These are phyloP conservation scores for Boletus barrowsii DNA, from an alignment of 768 basidiomycete genomes.

Conservation along the genomic window DNA sequence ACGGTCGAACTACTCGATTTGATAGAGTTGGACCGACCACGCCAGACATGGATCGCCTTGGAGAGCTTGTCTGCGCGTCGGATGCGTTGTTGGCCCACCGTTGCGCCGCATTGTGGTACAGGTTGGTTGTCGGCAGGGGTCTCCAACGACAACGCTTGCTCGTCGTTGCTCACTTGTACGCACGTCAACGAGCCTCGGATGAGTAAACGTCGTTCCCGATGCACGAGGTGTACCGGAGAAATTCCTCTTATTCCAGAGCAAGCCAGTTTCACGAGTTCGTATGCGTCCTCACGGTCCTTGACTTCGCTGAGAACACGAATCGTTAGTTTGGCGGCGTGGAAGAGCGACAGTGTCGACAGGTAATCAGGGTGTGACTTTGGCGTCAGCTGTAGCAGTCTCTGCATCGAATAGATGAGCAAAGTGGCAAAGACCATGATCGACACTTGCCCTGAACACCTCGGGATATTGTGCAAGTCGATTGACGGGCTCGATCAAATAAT, in stretches of 20 bases:
- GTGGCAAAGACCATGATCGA: not conserved
- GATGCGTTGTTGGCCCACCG: not conserved
- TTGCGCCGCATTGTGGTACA: not conserved
- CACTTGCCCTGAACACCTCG: constrained; percentile 66
- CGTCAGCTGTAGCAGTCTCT: constrained; percentile 72
- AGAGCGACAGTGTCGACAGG: constrained; percentile 59
- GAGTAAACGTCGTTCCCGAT: constrained; percentile 71
- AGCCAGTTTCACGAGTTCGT: constrained; percentile 67
- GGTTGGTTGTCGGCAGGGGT: not conserved
- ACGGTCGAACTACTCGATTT: constrained; percentile 26
- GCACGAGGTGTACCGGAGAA: constrained; percentile 51
- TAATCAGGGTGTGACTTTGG: constrained; percentile 70
- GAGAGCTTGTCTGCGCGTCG: constrained; percentile 28
- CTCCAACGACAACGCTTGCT: constrained; percentile 1
- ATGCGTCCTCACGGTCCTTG: constrained; percentile 82
- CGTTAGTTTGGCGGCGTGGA: constrained; percentile 65
- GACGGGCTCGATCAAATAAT: constrained; percentile 73
- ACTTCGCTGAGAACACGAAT: constrained; percentile 82
- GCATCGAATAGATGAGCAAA: constrained; percentile 8
- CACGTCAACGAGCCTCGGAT: constrained; percentile 56
- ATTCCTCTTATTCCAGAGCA: constrained; percentile 58
- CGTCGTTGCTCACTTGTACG: constrained; percentile 40
- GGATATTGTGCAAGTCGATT: constrained; percentile 70
- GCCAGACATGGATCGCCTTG: constrained; percentile 47
- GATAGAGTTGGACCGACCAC: constrained; percentile 42